Evolutionary conservation across 345 rosid species (phyloP).

Genomic region (Psidium guajava): DNA sequence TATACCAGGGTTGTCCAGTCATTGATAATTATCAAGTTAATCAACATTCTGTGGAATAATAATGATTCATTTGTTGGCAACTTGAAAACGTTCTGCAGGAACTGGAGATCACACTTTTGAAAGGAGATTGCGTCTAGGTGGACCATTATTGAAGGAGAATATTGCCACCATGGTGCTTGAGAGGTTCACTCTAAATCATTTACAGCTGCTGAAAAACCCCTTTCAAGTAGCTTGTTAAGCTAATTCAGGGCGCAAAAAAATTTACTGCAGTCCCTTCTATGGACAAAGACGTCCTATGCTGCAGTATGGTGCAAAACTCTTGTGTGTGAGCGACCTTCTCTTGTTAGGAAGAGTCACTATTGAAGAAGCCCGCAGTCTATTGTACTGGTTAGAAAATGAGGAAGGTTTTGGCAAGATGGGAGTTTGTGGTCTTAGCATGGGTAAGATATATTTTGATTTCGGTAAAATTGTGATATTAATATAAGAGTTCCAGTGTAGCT

Average conservation of each 20-base stretch:
- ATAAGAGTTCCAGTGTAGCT: background rate
- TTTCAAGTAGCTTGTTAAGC: background rate
- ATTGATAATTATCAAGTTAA: background rate
- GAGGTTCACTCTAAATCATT: slow-evolving; percentile 40
- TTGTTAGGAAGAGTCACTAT: slow-evolving; percentile 88
- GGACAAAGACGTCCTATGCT: slow-evolving; percentile 86
- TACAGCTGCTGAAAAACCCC: background rate
- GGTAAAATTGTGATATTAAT: no score
- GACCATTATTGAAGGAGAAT: slow-evolving; percentile 78
- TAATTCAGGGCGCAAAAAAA: background rate
- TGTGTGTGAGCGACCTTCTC: slow-evolving; percentile 95
- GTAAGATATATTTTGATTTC: slow-evolving; percentile 21
- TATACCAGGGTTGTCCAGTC: background rate
- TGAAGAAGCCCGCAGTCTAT: slow-evolving; percentile 86
- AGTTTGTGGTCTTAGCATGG: slow-evolving; percentile 98
- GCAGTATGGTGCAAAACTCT: slow-evolving; percentile 78
- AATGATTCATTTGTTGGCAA: background rate
- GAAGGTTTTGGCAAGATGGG: slow-evolving; percentile 96
- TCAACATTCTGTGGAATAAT: background rate
- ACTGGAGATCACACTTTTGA: slow-evolving; percentile 93
- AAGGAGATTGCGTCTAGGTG: slow-evolving; percentile 86
- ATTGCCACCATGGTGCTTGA: slow-evolving; percentile 97
- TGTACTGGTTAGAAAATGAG: slow-evolving; percentile 78
- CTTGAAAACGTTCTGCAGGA: slow-evolving; percentile 34
- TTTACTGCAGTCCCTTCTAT: slow-evolving; percentile 81